Conservation (phyloP, 352 stramenopile genomes). For the Globisporangium cederbergense region DNA sequence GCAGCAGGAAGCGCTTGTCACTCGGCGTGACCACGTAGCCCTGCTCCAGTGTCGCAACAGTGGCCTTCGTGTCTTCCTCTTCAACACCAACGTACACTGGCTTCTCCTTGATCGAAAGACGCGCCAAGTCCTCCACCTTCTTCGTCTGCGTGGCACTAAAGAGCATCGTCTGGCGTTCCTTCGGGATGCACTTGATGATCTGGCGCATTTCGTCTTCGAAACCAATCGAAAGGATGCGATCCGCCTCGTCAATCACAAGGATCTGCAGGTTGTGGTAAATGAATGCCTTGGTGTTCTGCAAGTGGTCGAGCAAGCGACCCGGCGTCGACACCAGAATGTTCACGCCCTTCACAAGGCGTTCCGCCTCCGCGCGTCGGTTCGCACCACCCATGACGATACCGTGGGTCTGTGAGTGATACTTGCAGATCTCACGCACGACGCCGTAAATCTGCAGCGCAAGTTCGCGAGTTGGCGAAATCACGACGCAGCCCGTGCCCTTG, state of each 20-base stretch:
- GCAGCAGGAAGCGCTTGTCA: slow-evolving; percentile 97
- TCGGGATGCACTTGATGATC: slow-evolving; percentile 98
- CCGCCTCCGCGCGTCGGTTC: slow-evolving; percentile 95
- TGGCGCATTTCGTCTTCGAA: slow-evolving; percentile 99
- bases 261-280: slow-evolving; percentile 95
- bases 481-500: slow-evolving; percentile 97
- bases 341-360: slow-evolving; percentile 93
- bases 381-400: slow-evolving; percentile 97
- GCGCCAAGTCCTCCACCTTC: slow-evolving; percentile 97
- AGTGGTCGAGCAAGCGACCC: slow-evolving; percentile 96
- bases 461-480: slow-evolving; percentile 98
- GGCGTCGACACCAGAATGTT: slow-evolving; percentile 98
- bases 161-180: slow-evolving; percentile 98
- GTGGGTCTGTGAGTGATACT: slow-evolving; percentile 95
- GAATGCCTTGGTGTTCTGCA: slow-evolving; percentile 98
- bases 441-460: slow-evolving; percentile 99
- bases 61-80: slow-evolving; percentile 90
- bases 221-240: slow-evolving; percentile 98
- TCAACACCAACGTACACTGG: slow-evolving; percentile 97
- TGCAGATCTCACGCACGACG: slow-evolving; percentile 95
- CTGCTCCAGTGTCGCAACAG: slow-evolving; percentile 94
- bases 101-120: slow-evolving; percentile 91
- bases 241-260: slow-evolving; percentile 98
- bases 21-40: slow-evolving; percentile 98
- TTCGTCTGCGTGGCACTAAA: slow-evolving; percentile 99